Conservation (phyloP, 352 stramenopile species). For the Globisporangium carolinianum region DNA sequence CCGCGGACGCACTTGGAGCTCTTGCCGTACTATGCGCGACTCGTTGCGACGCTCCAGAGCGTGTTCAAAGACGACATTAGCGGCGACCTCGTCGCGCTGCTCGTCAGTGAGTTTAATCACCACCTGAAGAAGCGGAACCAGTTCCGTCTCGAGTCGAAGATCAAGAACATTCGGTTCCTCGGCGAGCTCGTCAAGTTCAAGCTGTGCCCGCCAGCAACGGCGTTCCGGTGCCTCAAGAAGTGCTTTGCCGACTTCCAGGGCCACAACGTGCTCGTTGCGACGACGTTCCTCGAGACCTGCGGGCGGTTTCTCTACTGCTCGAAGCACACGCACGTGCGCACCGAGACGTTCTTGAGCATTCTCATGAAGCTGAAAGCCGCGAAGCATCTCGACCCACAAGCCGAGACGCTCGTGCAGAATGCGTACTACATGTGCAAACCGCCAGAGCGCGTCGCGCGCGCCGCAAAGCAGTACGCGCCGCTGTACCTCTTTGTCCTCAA, state of each 20-base stretch:
- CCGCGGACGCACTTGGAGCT: conserved; percentile 92
- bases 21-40: conserved; percentile 92
- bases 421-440: conserved; percentile 92
- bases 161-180: conserved; percentile 95
- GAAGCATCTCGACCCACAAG: conserved; percentile 85
- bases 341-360: conserved; percentile 87
- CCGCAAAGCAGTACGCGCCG: conserved; percentile 84
- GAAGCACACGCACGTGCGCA: conserved; percentile 90
- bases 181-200: conserved; percentile 96
- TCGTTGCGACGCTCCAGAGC: conserved; percentile 90
- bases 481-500: conserved; percentile 89
- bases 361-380: conserved; percentile 96
- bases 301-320: conserved; percentile 94
- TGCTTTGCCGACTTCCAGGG: conserved; percentile 95
- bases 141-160: conserved; percentile 91
- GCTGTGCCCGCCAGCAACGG: conserved; percentile 92
- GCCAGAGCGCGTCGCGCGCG: conserved; percentile 70
- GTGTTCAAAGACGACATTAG: conserved; percentile 91
- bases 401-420: conserved; percentile 89
- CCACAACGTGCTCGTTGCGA: conserved; percentile 94
- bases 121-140: conserved; percentile 91
- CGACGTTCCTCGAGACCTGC: conserved; percentile 95
- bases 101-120: conserved; percentile 94
- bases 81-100: conserved; percentile 83
- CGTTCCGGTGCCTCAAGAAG: conserved; percentile 89